Evolutionary conservation across 257 asterid genomes (phyloP).

Genomic region (Solanum gandarillasii): DNA sequence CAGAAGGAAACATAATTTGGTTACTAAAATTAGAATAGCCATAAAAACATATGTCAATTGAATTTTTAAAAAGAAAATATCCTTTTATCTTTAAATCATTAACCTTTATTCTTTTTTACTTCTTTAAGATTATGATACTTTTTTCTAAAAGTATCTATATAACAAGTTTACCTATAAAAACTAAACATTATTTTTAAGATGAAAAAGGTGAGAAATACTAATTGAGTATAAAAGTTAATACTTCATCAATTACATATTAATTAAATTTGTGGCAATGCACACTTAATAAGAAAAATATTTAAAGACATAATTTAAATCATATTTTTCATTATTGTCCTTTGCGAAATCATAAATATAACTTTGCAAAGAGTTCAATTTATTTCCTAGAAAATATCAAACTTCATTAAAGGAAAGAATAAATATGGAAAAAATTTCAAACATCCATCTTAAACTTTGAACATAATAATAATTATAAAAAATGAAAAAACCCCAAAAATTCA

Average conservation of each 20-base stretch:
- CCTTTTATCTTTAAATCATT: neutral
- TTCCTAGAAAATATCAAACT: neutral
- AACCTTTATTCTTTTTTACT: neutral
- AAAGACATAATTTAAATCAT: neutral
- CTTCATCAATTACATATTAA: too few relatives aligned
- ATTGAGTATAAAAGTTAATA: too few relatives aligned
- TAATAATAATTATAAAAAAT: too few relatives aligned
- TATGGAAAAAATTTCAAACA: neutral
- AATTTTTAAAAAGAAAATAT: neutral
- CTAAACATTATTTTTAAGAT: neutral
- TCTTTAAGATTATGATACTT: neutral
- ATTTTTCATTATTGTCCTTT: neutral
- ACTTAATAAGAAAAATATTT: neutral
- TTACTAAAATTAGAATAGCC: constrained; percentile 10
- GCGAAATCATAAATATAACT: neutral
- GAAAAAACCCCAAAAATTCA: too few relatives aligned
- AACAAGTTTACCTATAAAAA: neutral
- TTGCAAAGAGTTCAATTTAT: too few relatives aligned
- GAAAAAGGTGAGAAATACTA: neutral
- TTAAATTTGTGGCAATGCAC: neutral
- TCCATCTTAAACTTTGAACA: neutral
- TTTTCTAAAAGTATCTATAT: neutral
- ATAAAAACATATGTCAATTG: neutral
- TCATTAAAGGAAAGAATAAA: neutral
- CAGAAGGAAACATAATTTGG: constrained; percentile 4